These are phyloP conservation scores for Penicillium coprophilum DNA, from an alignment of 495 filamentous ascomycete genomes.

Conservation along the genomic window DNA sequence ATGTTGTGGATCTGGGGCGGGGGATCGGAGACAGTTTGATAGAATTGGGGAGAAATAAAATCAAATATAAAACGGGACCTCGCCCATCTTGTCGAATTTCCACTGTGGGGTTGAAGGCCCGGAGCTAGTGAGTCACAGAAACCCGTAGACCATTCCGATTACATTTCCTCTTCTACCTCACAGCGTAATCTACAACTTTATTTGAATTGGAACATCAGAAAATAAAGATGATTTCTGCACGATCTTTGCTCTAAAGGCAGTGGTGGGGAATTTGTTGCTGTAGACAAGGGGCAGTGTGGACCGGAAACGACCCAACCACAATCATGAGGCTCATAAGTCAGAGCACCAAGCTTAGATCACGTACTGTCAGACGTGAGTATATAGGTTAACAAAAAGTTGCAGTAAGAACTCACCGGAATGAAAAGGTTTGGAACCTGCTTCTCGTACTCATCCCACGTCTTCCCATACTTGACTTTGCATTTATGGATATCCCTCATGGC, in stretches of 20 bases:
- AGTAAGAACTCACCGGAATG: conserved; percentile 72
- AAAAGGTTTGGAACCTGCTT: conserved; percentile 81
- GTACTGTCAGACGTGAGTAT: conserved; percentile 3
- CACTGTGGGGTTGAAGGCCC: not conserved
- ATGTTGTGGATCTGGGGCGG: not conserved
- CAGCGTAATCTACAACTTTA: not conserved
- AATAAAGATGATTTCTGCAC: not conserved
- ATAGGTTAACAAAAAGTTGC: not conserved
- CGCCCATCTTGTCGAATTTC: not conserved
- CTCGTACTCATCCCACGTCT: conserved; percentile 85
- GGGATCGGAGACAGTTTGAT: not conserved
- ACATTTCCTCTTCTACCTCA: too few species aligned
- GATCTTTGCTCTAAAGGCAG: not conserved
- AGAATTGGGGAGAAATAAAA: too few species aligned
- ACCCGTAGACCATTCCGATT: not conserved
- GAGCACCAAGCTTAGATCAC: not conserved
- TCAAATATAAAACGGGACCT: too few species aligned
- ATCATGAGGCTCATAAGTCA: not conserved
- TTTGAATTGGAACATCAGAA: not conserved
- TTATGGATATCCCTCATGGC: conserved; percentile 66
- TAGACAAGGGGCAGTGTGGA: not conserved
- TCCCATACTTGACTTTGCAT: conserved; percentile 65
- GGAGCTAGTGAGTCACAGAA: not conserved
- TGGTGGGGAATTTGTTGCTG: not conserved
- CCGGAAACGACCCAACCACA: not conserved